Evolutionary conservation across 495 filamentous ascomycete species (phyloP).

Genomic region (Rhypophila decipiens): DNA sequence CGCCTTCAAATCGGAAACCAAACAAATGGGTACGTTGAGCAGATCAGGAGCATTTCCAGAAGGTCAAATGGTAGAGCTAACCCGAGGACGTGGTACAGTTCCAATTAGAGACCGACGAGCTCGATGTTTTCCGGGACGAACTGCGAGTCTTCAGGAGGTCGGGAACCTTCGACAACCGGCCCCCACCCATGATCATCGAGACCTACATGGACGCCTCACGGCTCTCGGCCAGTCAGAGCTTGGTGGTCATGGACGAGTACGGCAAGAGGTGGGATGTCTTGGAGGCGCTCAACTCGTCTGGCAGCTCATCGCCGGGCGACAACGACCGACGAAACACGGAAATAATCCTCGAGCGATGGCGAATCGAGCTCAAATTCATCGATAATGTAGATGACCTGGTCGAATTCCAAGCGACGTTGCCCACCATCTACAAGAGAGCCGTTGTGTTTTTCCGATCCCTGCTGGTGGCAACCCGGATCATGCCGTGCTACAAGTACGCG

Average conservation of each 20-base stretch:
- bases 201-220: slow-evolving; percentile 77
- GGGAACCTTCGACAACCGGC: slow-evolving; percentile 68
- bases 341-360: slow-evolving; percentile 88
- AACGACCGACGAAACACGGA: slow-evolving; percentile 47
- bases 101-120: slow-evolving; percentile 89
- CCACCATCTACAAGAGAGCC: slow-evolving; percentile 90
- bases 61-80: not conserved
- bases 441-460: slow-evolving; percentile 91
- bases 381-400: slow-evolving; percentile 43
- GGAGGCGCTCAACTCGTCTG: slow-evolving; percentile 67
- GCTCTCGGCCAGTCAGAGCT: slow-evolving; percentile 75
- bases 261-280: slow-evolving; percentile 89
- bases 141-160: slow-evolving; percentile 71
- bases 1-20: slow-evolving; percentile 57
- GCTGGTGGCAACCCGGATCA: slow-evolving; percentile 73
- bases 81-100: slow-evolving; percentile 58
- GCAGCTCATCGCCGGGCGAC: slow-evolving; percentile 48
- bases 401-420: slow-evolving; percentile 65
- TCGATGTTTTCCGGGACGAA: slow-evolving; percentile 74
- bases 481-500: slow-evolving; percentile 84
- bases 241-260: slow-evolving; percentile 80
- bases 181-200: slow-evolving; percentile 84
- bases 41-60: too few species aligned
- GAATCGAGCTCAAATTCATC: slow-evolving; percentile 60
- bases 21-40: slow-evolving; percentile 90